Evolutionary conservation across 2,329 filamentous ascomycete species (phyloP), one percentile per base, ranked within the genome.

Genomic region (Talaromyces atroroseus): DNA sequence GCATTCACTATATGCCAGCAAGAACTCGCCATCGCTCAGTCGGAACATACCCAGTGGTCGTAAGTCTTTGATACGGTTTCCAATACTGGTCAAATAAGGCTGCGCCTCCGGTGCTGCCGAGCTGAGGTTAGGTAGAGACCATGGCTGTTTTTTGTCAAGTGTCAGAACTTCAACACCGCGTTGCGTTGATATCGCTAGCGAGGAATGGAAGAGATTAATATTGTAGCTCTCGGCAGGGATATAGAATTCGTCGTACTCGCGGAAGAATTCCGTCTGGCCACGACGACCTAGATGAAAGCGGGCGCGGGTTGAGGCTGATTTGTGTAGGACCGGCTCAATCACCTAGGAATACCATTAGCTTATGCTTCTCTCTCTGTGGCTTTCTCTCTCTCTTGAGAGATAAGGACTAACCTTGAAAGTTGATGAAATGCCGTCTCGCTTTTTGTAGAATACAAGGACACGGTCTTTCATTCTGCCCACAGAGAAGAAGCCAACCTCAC

Each of bases 201-300:
- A 95, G 0, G 88, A 90, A 70, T 96, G 90, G 82, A 97, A 99
- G 52, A 99, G 83, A 72, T 96, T 97, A 69, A 99, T 88, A 49
- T 89, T 90, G 72, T 88, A 96, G 71, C 91, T 96, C 69, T 99
- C 95, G 2, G 89, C 87, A 0, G 94, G 94, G 64, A 99, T 92
- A 75, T 97, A 99, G 74, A 99, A 99, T 64, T 97, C 94, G 75
- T 99, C 94, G 70, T 92, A 99, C 68, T 99, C 94, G 60, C 94
- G 88, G 84, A 97, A 99, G 65, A 92, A 92, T 65, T 99, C 94
- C 0, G 92, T 96, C 58, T 83, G 85, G 20, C 90, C 90, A 29
- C 81, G 80, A 10, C 82, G 82, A 18, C 85, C 78, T 6, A 67
- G 65, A 68, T 83, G 85, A 61, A 87, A 78, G 8, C 90, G 85